Percentiles rank a stretch among this genome's conserved stretches.
Evolutionary conservation across 306 rosid species (phyloP).

Genomic region (Dalbergia oliveri): DNA sequence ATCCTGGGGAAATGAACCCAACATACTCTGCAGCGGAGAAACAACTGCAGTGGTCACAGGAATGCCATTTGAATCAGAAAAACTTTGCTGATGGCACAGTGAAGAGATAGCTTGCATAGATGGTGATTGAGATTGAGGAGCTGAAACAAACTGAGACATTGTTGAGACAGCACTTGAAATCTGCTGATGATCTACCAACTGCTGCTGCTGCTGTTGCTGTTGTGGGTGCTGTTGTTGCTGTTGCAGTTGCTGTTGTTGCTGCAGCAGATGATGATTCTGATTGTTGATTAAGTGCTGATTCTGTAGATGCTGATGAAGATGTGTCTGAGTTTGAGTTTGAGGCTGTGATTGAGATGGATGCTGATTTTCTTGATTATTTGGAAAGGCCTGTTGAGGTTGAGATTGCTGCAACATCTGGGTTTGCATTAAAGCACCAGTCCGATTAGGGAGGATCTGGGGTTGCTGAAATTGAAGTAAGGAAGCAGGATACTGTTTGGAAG

Average conservation of each 20-base stretch:
- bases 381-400: slow-evolving; percentile 74
- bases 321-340: slow-evolving; percentile 56
- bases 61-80: slow-evolving; percentile 79
- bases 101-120: slow-evolving; percentile 73
- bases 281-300: slow-evolving; percentile 63
- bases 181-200: slow-evolving; percentile 70
- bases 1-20: slow-evolving; percentile 83
- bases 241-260: not conserved
- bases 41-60: slow-evolving; percentile 61
- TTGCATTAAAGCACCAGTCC: slow-evolving; percentile 72
- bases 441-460: slow-evolving; percentile 68
- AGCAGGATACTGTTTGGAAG: slow-evolving; percentile 66
- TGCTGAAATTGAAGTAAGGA: slow-evolving; percentile 88
- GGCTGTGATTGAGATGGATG: slow-evolving; percentile 64
- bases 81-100: slow-evolving; percentile 74
- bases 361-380: slow-evolving; percentile 62
- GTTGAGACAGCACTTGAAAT: slow-evolving; percentile 66
- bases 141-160: slow-evolving; percentile 74
- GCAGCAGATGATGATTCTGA: slow-evolving; percentile 47
- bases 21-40: slow-evolving; percentile 80
- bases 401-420: slow-evolving; percentile 85
- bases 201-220: slow-evolving; percentile 59
- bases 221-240: not conserved
- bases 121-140: slow-evolving; percentile 72
- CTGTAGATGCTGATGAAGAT: slow-evolving; percentile 75